These are phyloP conservation scores for Botryotinia calthae DNA, from an alignment of 2,329 filamentous ascomycete genomes.

Conservation along the genomic window DNA sequence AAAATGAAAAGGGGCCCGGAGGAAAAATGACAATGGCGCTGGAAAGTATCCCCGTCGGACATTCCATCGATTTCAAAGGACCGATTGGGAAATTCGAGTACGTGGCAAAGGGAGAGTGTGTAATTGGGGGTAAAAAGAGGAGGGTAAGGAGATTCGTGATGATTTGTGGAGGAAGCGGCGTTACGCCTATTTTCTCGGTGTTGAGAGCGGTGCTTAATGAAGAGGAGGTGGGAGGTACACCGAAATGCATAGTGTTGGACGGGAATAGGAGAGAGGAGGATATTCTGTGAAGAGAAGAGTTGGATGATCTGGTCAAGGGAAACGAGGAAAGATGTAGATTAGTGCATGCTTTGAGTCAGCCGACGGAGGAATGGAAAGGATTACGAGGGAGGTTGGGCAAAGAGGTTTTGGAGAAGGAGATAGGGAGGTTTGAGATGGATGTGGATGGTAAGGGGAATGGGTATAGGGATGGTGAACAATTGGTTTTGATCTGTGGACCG, in stretches of 20 bases:
- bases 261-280: constrained; percentile 77
- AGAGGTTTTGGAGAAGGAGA: constrained; percentile 59
- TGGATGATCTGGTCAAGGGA: constrained; percentile 59
- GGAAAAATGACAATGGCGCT: constrained; percentile 82
- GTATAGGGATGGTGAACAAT: constrained; percentile 42
- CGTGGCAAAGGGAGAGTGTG: constrained; percentile 61
- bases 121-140: constrained; percentile 55
- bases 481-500: constrained; percentile 81
- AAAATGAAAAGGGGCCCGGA: constrained; percentile 54
- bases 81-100: constrained; percentile 87
- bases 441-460: constrained; percentile 29
- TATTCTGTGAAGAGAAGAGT: constrained; percentile 73
- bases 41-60: constrained; percentile 68
- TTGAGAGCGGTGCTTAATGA: constrained; percentile 65
- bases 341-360: constrained; percentile 66
- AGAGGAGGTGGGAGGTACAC: constrained; percentile 58
- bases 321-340: constrained; percentile 60
- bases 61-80: constrained; percentile 80
- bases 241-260: constrained; percentile 69
- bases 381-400: constrained; percentile 63
- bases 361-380: constrained; percentile 64
- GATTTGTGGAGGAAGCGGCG: constrained; percentile 85
- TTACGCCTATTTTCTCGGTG: constrained; percentile 89
- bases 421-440: constrained; percentile 45
- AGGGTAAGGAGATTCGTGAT: constrained; percentile 70